Base-by-base conservation (phyloP, 2,329 filamentous ascomycete species). In the Simplicillium sp. region DNA sequence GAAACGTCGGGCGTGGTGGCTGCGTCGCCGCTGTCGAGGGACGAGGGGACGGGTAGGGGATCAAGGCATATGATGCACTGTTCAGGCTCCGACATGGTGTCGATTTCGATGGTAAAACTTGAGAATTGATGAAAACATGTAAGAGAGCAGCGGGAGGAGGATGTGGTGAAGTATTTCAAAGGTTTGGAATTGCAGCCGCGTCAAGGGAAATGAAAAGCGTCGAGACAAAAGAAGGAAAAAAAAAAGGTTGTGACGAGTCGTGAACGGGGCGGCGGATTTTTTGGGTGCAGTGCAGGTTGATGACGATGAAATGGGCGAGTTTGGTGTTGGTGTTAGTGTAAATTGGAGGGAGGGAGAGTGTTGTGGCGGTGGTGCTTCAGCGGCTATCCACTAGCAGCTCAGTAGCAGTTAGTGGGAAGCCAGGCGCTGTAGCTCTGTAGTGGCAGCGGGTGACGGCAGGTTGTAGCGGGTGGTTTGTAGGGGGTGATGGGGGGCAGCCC, bases 51-150 rank as follows among this genome's bases (percentile, higher is more conserved):
- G 48, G 63, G 64, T 44, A 82, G 66, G 56, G 71, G 72, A 56
- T 82, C 78, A 58, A 82, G 69, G 70, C 78, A 82, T 63, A 82
- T 77, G 62, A 82, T 82, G 66, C 77, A 82, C 67, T 80, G 76
- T 64, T 82, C 78, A 65, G 75, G 62, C 53, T 67, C 64, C 65
- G 64, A 65, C 65, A 67, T 66, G 62, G 60, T 64, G 58, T 58
- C 62, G 63, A 60, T 60, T 58, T 54, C 52, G 58, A 57, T 55
- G 57, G 50, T 52, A 53, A 44, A 58, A 52, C 46, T 48, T 50
- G 47, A 50, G 48, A 51, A 47, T 55, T 62, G 62, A 61, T 59
- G 63, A 50, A 66, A 63, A 67, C 67, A 70, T 70, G 64, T 66
- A 71, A 69, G 61, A 57, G 33, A 41, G 46, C 45, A 48, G 39